phyloP scores from a whole-genome alignment of 148 eudicot species.

The Beta vulgaris region DNA sequence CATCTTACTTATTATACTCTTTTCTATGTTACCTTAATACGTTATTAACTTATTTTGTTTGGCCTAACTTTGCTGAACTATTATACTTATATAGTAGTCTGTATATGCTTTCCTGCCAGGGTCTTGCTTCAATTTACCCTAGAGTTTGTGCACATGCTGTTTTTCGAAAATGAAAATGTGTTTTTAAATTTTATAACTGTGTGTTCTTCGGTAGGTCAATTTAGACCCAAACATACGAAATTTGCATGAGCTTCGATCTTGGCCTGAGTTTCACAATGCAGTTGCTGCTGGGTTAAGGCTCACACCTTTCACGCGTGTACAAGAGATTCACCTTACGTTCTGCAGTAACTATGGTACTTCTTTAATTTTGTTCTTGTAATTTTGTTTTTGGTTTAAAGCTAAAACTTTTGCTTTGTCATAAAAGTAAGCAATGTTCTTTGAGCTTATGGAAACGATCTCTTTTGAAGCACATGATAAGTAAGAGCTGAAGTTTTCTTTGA shows the following conservation, averaged over 20 bases:
- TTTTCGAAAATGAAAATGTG: not conserved
- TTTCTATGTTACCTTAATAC: not conserved
- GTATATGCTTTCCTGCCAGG: constrained; percentile 4
- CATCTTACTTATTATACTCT: no score
- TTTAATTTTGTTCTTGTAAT: not conserved
- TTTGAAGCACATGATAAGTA: constrained; percentile 1
- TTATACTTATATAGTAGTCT: not conserved
- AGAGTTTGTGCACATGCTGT: not conserved
- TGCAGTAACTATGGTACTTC: constrained; percentile 62
- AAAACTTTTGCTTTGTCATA: not conserved
- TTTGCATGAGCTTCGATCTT: constrained; percentile 82
- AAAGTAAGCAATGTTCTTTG: not conserved
- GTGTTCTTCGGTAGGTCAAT: constrained; percentile 61
- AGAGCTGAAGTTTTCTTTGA: not conserved
- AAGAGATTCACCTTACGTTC: constrained; percentile 82
- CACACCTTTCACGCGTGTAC: constrained; percentile 74
- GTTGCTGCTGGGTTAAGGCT: constrained; percentile 94
- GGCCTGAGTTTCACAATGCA: constrained; percentile 99
- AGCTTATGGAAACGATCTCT: not conserved
- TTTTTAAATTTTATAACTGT: not conserved
- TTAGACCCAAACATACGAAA: constrained; percentile 81
- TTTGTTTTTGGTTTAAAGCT: not conserved
- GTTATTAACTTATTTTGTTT: not conserved
- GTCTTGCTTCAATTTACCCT: not conserved
- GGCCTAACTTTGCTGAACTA: no score